These are phyloP conservation scores for Pseudozyma flocculosa DNA, from an alignment of 1,284 basidiomycete species.

Conservation along the genomic window DNA sequence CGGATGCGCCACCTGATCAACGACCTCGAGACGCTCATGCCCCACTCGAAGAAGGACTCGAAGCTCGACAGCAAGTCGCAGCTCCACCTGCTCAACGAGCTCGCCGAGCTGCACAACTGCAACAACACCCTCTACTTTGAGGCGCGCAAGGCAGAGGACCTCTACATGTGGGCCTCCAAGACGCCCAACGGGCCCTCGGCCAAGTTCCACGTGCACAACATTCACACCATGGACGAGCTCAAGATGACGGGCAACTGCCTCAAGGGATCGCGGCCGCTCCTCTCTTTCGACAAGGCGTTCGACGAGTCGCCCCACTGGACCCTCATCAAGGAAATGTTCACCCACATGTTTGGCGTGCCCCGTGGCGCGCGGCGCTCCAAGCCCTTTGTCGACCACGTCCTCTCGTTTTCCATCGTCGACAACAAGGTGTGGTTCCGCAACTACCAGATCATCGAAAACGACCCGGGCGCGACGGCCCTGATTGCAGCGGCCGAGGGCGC, in stretches of 20 bases:
- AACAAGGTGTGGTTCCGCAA: conserved; percentile 99
- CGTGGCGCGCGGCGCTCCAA: conserved; percentile 84
- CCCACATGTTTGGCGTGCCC: conserved; percentile 93
- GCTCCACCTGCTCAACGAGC: conserved; percentile 87
- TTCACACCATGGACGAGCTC: conserved; percentile 99
- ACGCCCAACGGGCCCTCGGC: conserved; percentile 96
- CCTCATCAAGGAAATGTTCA: conserved; percentile 91
- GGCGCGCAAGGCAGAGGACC: conserved; percentile 81
- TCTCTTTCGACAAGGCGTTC: conserved; percentile 90
- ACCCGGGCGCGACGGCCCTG: conserved; percentile 61
- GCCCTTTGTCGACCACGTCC: conserved; percentile 96
- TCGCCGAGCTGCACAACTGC: conserved; percentile 96
- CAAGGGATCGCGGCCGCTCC: conserved; percentile 86
- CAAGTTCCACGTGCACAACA: conserved; percentile 96
- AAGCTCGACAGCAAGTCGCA: conserved; percentile 92
- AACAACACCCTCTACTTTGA: conserved; percentile 98
- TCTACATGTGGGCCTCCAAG: conserved; percentile 95
- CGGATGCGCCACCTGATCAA: conserved; percentile 97
- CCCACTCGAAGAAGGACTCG: conserved; percentile 84
- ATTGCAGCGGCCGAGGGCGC: conserved; percentile 63
- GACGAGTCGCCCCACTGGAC: conserved; percentile 84
- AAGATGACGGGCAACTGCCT: conserved; percentile 99
- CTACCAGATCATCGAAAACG: conserved; percentile 74
- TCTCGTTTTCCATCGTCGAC: conserved; percentile 93
- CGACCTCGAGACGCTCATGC: conserved; percentile 84